Evolutionary conservation across 257 asterid species (phyloP), one percentile per base, ranked within the genome.

Genomic region (Asclepias syriaca): DNA sequence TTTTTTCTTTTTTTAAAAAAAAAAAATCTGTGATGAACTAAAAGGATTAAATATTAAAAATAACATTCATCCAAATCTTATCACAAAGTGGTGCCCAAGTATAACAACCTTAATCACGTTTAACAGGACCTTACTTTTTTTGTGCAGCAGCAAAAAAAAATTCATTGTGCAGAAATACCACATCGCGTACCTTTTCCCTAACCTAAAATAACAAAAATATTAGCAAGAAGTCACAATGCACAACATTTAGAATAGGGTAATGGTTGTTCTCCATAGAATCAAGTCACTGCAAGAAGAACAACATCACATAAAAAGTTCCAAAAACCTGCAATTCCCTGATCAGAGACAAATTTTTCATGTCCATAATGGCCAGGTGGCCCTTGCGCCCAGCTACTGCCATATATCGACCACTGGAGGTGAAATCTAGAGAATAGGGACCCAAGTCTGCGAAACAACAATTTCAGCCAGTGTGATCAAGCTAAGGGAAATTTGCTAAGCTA

Each of bases 81-180:
- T 15, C 6, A 48, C 56, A 40, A 9, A 53, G 64, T 45, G 63
- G 48, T 27, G 8, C 61, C 61, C 67, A 63, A 54, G 6, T 63
- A 57, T 39, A 51, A 45, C 39, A 27, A 22, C 53, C 37, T 29
- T 21, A 34, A 50, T n/a, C 11, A 9, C 22, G 40, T 61, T 16
- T 69, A 51, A 64, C 49, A 51, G 67, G 77, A 56, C 37, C 89
- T 76, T 88, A 92, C 98, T 88, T 95, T 85, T 95, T 92, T 75
- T 95, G 99, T 69, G 99, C 98, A 79, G 96, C 96, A 51, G 93
- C 98, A 40, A 92, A 88, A 78, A 87, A 88, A 80, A 79, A 85
- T 85, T 91, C 95, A 79, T 91, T 85, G 78, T 94, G 99, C 87
- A 94, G 79, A 85, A 89, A 91, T 73, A 85, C 92, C 78, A 86